phyloP scores from a whole-genome alignment of 306 rosid genomes.

The Neltuma alba region DNA sequence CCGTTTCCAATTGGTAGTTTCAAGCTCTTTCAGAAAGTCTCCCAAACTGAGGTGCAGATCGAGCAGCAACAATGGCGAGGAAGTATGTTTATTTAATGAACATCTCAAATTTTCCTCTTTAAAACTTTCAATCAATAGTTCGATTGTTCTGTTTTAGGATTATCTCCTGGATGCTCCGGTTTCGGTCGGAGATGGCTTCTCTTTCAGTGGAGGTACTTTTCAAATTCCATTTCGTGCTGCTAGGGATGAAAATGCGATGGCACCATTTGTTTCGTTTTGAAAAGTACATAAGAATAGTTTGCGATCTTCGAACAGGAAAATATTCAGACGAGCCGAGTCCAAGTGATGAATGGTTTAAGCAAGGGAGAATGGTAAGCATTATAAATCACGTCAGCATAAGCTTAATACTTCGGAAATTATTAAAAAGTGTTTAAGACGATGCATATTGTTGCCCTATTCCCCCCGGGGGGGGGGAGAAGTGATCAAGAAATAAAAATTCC shows the following conservation, averaged over 20 bases:
- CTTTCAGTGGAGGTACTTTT: slow-evolving; percentile 78
- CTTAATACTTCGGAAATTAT: not conserved
- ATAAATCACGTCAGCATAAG: not conserved
- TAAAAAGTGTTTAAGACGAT: not conserved
- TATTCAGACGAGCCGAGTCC: slow-evolving; percentile 83
- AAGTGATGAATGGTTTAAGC: slow-evolving; percentile 90
- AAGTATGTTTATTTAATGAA: slow-evolving; percentile 40
- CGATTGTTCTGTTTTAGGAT: slow-evolving; percentile 49
- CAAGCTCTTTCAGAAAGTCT: slow-evolving; percentile 36
- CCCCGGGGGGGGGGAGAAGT: not conserved
- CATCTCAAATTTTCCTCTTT: not conserved
- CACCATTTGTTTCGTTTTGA: not conserved
- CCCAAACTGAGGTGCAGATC: slow-evolving; percentile 54
- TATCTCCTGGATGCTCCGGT: slow-evolving; percentile 82
- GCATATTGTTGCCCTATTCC: not conserved
- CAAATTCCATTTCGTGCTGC: not conserved
- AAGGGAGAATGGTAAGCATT: slow-evolving; percentile 68
- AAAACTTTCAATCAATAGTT: not conserved
- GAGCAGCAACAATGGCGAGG: slow-evolving; percentile 37
- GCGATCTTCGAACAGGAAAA: slow-evolving; percentile 59
- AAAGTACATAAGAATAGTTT: slow-evolving; percentile 18
- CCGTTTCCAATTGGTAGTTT: slow-evolving; percentile 33
- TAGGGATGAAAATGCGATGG: not conserved
- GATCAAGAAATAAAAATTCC: not conserved
- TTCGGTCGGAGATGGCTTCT: slow-evolving; percentile 82